Conservation (phyloP, 140 eudicot species). For the Cichorium intybus region DNA sequence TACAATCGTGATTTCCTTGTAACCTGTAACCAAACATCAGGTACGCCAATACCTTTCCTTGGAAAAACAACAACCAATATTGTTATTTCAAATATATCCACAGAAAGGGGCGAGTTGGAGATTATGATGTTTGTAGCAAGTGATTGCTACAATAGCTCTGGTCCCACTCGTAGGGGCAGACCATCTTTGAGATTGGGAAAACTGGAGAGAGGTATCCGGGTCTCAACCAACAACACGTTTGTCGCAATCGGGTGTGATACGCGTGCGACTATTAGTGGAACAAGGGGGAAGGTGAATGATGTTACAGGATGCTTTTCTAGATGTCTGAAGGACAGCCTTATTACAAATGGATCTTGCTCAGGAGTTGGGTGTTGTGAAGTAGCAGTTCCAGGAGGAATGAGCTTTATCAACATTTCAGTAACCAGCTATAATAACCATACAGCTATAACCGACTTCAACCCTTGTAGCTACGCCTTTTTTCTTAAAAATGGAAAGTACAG, state of each 20-base stretch:
- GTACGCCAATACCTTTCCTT: too few relatives aligned
- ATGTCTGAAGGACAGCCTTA: too few relatives aligned
- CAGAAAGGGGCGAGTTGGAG: not conserved
- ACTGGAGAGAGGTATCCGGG: not conserved
- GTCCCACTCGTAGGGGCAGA: accelerated
- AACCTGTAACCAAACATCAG: too few relatives aligned
- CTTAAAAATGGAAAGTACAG: not conserved
- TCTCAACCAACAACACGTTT: constrained; percentile 6
- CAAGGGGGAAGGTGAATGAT: not conserved
- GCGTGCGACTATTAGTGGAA: not conserved
- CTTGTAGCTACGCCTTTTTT: constrained; percentile 23
- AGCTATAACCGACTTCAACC: not conserved
- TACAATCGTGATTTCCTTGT: too few relatives aligned
- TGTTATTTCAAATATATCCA: constrained; percentile 7
- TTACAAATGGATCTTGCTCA: too few relatives aligned
- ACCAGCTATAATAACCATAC: constrained; percentile 4
- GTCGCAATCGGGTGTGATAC: constrained; percentile 14
- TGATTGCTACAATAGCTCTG: constrained; percentile 9
- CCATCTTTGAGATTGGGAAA: not conserved
- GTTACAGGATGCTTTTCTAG: constrained; percentile 21
- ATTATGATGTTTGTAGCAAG: too few relatives aligned
- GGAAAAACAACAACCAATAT: not conserved
- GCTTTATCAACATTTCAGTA: not conserved
- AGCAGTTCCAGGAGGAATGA: constrained; percentile 17
- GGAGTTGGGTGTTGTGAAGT: too few relatives aligned